Conservation (phyloP, 2,329 filamentous ascomycete genomes). For the Torrubiella hemipterigena region DNA sequence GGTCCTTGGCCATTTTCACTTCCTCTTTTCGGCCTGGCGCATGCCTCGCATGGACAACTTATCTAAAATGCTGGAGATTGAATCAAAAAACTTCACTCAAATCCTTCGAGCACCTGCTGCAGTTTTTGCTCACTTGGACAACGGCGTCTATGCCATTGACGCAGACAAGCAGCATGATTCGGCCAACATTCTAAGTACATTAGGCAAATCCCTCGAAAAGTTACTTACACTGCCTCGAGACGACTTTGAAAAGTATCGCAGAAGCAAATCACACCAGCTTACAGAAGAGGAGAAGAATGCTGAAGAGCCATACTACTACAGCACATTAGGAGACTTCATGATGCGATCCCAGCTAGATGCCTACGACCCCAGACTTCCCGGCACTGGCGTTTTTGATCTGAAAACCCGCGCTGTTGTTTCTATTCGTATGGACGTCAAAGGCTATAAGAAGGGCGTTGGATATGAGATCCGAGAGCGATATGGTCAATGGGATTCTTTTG, state of each 20-base stretch:
- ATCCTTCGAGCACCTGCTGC: constrained; percentile 64
- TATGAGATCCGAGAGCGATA: constrained; percentile 73
- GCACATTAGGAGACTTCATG: constrained; percentile 73
- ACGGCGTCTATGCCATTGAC: constrained; percentile 88
- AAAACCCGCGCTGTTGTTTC: constrained; percentile 89
- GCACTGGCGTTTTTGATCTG: constrained; percentile 87
- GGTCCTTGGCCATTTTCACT: constrained; percentile 84
- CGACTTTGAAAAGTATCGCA: constrained; percentile 77
- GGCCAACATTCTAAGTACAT: constrained; percentile 77
- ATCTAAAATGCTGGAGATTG: constrained; percentile 53
- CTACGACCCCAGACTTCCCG: constrained; percentile 72
- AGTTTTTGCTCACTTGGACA: constrained; percentile 69
- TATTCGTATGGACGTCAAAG: constrained; percentile 72
- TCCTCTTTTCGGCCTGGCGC: constrained; percentile 75
- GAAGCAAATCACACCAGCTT: constrained; percentile 53
- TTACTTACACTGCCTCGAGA: constrained; percentile 72
- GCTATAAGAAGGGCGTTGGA: constrained; percentile 63
- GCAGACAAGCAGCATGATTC: constrained; percentile 85
- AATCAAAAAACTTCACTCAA: constrained; percentile 55
- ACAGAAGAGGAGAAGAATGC: constrained; percentile 59
- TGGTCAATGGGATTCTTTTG: constrained; percentile 81
- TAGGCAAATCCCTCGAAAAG: constrained; percentile 96
- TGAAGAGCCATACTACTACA: constrained; percentile 78
- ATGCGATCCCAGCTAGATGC: constrained; percentile 95
- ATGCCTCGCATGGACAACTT: constrained; percentile 53